These are phyloP conservation scores for Breviolum minutum DNA, from an alignment of 73 alveolate species.

Conservation along the genomic window DNA sequence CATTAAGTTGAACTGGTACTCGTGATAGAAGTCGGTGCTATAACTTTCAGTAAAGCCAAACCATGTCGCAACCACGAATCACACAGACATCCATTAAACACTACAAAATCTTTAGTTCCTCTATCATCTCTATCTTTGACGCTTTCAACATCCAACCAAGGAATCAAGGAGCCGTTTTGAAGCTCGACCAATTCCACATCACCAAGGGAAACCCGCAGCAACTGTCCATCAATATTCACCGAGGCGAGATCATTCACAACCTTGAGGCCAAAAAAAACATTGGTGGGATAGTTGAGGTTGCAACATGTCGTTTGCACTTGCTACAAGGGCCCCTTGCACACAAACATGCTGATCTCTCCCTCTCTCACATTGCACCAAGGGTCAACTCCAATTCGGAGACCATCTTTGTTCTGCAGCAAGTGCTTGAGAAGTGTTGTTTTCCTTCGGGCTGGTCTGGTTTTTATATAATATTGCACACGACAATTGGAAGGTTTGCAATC, in stretches of 20 bases:
- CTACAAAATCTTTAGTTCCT: background rate
- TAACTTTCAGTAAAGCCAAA: too few relatives aligned
- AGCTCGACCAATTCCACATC: conserved; percentile 59
- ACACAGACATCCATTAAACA: too few relatives aligned
- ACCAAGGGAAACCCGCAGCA: conserved; percentile 35
- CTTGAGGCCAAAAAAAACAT: background rate
- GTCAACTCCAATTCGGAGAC: conserved; percentile 58
- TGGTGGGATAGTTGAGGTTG: too few relatives aligned
- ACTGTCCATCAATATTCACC: conserved; percentile 73
- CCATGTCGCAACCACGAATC: too few relatives aligned
- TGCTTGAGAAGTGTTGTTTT: conserved; percentile 73
- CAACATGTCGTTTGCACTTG: too few relatives aligned
- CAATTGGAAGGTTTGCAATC: too few relatives aligned
- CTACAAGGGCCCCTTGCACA: background rate
- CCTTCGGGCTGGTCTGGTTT: background rate
- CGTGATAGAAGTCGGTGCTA: too few relatives aligned
- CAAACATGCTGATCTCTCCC: background rate
- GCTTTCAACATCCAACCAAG: background rate
- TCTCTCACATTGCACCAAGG: background rate
- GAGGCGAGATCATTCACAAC: background rate
- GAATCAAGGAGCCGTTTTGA: conserved; percentile 26
- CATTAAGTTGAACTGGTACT: too few relatives aligned
- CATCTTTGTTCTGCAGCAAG: conserved; percentile 46
- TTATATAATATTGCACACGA: too few relatives aligned
- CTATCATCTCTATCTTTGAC: background rate